A percentile compares a stretch with the other conserved stretches of the same genome.
Evolutionary conservation across 257 asterid genomes (phyloP).

Genomic region (Mitragyna speciosa): DNA sequence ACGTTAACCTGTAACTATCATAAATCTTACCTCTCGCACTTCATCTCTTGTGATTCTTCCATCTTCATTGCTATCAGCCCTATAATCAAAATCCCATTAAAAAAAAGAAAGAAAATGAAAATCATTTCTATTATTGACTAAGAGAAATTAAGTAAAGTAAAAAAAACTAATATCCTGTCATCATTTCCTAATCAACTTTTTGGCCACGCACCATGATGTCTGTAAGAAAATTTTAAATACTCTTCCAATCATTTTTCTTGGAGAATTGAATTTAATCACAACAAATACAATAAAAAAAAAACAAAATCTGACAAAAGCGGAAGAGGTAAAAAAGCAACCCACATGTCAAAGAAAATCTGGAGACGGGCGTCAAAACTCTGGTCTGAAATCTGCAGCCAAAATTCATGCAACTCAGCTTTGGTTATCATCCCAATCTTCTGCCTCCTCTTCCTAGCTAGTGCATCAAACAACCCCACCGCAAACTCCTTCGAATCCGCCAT

Average conservation of each 20-base stretch:
- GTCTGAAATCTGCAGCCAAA: constrained; percentile 85
- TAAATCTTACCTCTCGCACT: constrained; percentile 68
- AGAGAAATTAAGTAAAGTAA: neutral
- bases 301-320: no score
- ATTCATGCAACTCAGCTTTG: constrained; percentile 77
- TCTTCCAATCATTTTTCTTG: no score
- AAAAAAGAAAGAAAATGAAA: neutral
- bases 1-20: constrained; percentile 12
- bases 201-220: neutral
- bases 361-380: constrained; percentile 90
- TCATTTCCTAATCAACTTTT: neutral
- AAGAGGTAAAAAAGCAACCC: constrained; percentile 8
- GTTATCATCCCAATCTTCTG: constrained; percentile 57
- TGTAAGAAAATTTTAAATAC: no score
- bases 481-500: constrained; percentile 92
- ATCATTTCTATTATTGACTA: neutral
- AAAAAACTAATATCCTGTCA: neutral
- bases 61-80: constrained; percentile 91
- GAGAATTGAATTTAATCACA: neutral
- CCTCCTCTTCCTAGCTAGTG: constrained; percentile 66
- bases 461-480: constrained; percentile 82
- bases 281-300: no score
- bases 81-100: constrained; percentile 15
- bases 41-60: constrained; percentile 88
- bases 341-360: constrained; percentile 96